phyloP scores from a whole-genome alignment of 352 stramenopile species.

The Globisporangium orthogonon region DNA sequence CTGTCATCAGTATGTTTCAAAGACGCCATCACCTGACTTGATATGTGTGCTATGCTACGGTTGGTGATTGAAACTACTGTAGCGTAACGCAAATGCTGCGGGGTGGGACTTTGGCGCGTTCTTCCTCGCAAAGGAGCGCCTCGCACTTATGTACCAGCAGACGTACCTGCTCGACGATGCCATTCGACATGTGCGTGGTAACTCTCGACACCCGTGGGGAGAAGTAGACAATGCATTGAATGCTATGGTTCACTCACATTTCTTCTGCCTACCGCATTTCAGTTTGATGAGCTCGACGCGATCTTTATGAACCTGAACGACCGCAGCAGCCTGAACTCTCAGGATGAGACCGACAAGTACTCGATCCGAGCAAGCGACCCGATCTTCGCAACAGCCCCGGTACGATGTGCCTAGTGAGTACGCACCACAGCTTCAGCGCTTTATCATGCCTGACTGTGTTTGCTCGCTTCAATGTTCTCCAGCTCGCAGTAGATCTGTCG shows the following conservation, averaged over 20 bases:
- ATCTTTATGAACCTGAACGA: constrained; percentile 51
- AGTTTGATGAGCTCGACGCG: constrained; percentile 79
- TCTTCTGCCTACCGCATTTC: background rate
- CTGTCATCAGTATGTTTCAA: background rate
- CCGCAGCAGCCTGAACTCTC: constrained; percentile 16
- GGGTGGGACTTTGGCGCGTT: constrained; percentile 80
- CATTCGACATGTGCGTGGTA: constrained; percentile 58
- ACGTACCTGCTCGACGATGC: constrained; percentile 78
- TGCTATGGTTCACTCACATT: background rate
- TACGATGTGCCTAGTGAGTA: constrained; percentile 12
- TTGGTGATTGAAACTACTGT: background rate
- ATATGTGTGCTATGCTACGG: too few species aligned
- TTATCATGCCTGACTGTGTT: background rate
- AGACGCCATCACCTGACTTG: too few species aligned
- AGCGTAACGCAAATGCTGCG: constrained; percentile 27
- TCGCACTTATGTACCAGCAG: constrained; percentile 83
- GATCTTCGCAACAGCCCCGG: constrained; percentile 65
- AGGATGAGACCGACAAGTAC: constrained; percentile 10
- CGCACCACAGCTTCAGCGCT: background rate
- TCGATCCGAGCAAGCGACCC: constrained; percentile 20
- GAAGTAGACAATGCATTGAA: too few species aligned
- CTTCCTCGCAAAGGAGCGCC: constrained; percentile 67
- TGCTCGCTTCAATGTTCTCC: background rate
- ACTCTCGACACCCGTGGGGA: too few species aligned
- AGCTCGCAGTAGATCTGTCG: constrained; percentile 59